Evolutionary conservation across 2,329 filamentous ascomycete genomes (phyloP).

Genomic region (Beauveria brongniartii): DNA sequence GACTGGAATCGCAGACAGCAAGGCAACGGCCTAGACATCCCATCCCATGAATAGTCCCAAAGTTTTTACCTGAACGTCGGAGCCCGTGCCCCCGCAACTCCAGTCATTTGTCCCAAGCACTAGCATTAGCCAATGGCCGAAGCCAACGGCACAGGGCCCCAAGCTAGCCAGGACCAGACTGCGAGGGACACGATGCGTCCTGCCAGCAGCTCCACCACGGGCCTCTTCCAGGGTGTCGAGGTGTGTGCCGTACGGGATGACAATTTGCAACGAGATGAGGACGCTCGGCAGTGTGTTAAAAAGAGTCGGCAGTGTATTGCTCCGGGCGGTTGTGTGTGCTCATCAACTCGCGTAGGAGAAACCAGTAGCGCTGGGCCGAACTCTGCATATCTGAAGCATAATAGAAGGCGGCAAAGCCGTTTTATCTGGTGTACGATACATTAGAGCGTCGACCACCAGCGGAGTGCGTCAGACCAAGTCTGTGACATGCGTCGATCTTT

Average conservation of each 20-base stretch:
- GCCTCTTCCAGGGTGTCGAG: neutral
- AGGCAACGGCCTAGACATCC: neutral
- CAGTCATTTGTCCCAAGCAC: neutral
- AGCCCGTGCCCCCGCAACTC: neutral
- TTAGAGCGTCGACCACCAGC: neutral
- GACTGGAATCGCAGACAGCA: neutral
- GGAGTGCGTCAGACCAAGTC: conserved; percentile 1
- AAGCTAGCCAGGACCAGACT: neutral
- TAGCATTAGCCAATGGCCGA: neutral
- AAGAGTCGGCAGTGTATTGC: neutral
- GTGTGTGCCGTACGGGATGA: neutral
- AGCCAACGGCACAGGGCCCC: neutral
- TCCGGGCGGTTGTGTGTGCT: neutral
- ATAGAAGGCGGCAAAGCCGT: neutral
- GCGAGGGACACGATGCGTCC: neutral
- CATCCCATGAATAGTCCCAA: neutral
- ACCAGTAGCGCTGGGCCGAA: neutral
- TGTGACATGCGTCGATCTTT: conserved; percentile 1
- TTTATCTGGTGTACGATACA: neutral
- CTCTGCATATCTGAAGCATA: neutral
- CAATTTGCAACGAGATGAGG: neutral
- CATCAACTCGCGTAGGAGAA: neutral
- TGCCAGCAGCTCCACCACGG: neutral
- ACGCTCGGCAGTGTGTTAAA: neutral
- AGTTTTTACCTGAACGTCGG: neutral